A percentile compares a stretch with the other conserved stretches of the same genome.
phyloP scores from a whole-genome alignment of 164 flowering plant genomes.

The Nelumbo lutea region DNA sequence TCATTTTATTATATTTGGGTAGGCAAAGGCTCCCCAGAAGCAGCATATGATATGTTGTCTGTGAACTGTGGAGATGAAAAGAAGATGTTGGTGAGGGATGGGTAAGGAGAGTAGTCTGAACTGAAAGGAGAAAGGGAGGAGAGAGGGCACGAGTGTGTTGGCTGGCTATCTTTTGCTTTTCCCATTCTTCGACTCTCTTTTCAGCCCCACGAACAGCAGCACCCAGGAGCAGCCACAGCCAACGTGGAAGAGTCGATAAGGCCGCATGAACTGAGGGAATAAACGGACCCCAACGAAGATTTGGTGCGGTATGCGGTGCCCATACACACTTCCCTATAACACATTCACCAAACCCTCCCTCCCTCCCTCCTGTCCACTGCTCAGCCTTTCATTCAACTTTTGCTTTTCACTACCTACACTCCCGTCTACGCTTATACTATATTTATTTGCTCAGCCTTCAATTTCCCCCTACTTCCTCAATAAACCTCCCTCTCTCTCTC shows the following conservation, averaged over 20 bases:
- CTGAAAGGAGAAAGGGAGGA: background rate
- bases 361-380: background rate
- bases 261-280: slow-evolving; percentile 20
- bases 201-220: background rate
- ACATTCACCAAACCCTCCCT: background rate
- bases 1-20: no score
- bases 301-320: slow-evolving; percentile 3
- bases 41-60: no score
- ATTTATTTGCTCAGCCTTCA: no score
- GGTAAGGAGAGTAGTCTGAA: background rate
- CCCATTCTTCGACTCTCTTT: background rate
- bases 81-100: background rate
- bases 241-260: slow-evolving; percentile 29
- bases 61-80: no score
- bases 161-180: slow-evolving; percentile 6
- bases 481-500: no score
- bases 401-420: background rate
- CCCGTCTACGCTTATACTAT: no score
- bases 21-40: no score
- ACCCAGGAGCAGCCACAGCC: background rate
- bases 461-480: no score
- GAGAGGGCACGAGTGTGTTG: background rate
- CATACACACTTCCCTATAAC: background rate
- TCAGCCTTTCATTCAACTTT: background rate
- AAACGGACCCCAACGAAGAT: slow-evolving; percentile 39